Evolutionary conservation across 2,329 filamentous ascomycete species (phyloP).

Genomic region (Parafenestella ontariensis): DNA sequence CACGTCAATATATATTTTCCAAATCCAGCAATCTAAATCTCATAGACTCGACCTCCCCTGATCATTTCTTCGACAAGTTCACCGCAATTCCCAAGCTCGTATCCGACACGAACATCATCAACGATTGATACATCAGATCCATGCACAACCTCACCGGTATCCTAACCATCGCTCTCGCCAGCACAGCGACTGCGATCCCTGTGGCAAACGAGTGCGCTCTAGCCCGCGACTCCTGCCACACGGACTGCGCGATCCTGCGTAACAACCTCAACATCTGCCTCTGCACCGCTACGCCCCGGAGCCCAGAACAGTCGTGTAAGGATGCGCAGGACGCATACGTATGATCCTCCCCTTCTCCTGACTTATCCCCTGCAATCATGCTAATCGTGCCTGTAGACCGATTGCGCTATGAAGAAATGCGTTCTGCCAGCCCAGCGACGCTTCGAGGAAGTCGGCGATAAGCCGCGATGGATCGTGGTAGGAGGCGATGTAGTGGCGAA

Average conservation of each 20-base stretch:
- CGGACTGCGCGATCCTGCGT: not conserved
- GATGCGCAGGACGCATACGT: not conserved
- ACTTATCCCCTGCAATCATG: not conserved
- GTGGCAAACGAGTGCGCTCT: not conserved
- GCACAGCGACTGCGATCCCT: not conserved
- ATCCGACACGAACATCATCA: too few species aligned
- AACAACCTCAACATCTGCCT: slow-evolving; percentile 2
- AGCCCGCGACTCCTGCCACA: not conserved
- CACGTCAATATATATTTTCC: too few species aligned
- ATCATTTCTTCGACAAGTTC: too few species aligned
- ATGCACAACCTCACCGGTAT: not conserved
- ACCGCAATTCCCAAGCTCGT: too few species aligned
- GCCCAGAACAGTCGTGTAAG: not conserved
- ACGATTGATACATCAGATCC: too few species aligned
- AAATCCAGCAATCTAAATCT: too few species aligned
- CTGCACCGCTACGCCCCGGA: not conserved
- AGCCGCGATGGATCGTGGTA: not conserved
- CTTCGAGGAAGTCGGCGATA: not conserved
- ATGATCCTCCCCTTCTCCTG: not conserved
- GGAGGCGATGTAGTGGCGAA: not conserved
- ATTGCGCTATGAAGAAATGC: not conserved
- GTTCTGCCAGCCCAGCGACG: not conserved
- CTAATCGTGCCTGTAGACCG: not conserved
- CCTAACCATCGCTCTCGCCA: not conserved
- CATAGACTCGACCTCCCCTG: too few species aligned